phyloP scores from a whole-genome alignment of 2,329 filamentous ascomycete genomes.

The Colletotrichum sp. region DNA sequence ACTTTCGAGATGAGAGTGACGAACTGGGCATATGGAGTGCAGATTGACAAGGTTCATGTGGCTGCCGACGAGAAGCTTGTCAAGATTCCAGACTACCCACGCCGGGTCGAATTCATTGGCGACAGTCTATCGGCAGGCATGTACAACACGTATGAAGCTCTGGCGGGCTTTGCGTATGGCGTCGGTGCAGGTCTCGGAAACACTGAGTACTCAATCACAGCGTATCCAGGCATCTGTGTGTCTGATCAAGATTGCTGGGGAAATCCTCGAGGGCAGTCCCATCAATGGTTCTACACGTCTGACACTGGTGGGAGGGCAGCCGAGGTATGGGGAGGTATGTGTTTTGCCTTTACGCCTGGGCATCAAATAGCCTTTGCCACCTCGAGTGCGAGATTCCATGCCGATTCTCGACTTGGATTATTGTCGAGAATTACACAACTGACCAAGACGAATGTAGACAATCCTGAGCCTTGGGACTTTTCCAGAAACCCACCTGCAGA shows the following conservation, averaged over 20 bases:
- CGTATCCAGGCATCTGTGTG: slow-evolving; percentile 63
- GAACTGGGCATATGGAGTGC: slow-evolving; percentile 65
- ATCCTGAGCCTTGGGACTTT: slow-evolving; percentile 51
- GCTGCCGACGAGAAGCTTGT: slow-evolving; percentile 47
- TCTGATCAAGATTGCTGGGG: slow-evolving; percentile 61
- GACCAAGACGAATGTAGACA: slow-evolving; percentile 28
- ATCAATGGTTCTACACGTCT: slow-evolving; percentile 63
- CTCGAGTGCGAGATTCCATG: not conserved
- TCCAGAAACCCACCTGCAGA: slow-evolving; percentile 44
- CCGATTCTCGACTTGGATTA: not conserved
- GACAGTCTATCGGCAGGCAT: slow-evolving; percentile 59
- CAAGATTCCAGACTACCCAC: slow-evolving; percentile 39
- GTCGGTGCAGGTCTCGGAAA: slow-evolving; percentile 61
- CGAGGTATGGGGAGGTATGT: slow-evolving; percentile 46
- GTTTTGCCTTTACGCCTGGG: slow-evolving; percentile 4
- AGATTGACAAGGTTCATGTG: slow-evolving; percentile 58
- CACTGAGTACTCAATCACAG: slow-evolving; percentile 62
- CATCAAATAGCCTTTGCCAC: not conserved
- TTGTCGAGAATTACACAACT: not conserved
- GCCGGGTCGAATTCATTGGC: slow-evolving; percentile 47
- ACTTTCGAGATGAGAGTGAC: slow-evolving; percentile 64
- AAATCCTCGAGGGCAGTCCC: slow-evolving; percentile 50
- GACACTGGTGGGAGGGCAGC: slow-evolving; percentile 55
- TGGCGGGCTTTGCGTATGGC: slow-evolving; percentile 61
- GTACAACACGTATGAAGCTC: slow-evolving; percentile 62